Conservation (phyloP, 176 grass and related monocot genomes). For the Dactylis glomerata region DNA sequence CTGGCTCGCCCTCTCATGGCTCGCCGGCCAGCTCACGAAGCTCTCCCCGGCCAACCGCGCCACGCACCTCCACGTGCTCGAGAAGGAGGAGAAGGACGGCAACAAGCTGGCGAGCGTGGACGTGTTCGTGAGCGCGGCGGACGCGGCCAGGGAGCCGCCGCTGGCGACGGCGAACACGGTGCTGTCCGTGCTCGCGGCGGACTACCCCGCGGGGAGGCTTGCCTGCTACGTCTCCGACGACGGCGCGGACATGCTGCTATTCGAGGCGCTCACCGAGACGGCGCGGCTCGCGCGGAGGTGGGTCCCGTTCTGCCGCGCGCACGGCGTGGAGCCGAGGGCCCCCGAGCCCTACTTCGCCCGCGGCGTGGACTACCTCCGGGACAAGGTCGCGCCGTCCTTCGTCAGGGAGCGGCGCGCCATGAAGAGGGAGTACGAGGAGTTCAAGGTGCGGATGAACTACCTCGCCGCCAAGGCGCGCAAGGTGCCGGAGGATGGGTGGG, state of each 20-base stretch:
- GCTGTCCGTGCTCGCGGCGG: conserved; percentile 54
- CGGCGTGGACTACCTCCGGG: conserved; percentile 45
- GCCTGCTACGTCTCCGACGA: conserved; percentile 65
- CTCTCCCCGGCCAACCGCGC: conserved; percentile 43
- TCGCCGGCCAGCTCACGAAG: conserved; percentile 39
- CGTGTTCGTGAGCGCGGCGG: conserved; percentile 44
- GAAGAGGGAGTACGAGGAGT: conserved; percentile 72
- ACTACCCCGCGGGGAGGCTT: conserved; percentile 45
- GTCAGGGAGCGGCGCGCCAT: conserved; percentile 58
- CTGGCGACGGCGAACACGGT: conserved; percentile 51
- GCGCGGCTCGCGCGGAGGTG: conserved; percentile 33
- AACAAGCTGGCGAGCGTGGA: conserved; percentile 25
- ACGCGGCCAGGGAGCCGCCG: conserved; percentile 27
- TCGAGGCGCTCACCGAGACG: conserved; percentile 45
- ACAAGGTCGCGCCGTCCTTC: conserved; percentile 39
- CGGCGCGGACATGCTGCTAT: conserved; percentile 42
- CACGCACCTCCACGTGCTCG: conserved; percentile 29
- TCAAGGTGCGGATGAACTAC: conserved; percentile 56
- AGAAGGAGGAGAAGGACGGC: neutral
- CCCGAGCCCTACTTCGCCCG: conserved; percentile 54
- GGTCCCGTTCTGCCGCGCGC: conserved; percentile 53
- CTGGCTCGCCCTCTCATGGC: conserved; percentile 45
- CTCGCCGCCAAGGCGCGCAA: conserved; percentile 54
- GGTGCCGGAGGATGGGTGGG: conserved; percentile 67
- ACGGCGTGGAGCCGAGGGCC: conserved; percentile 49